Percentiles rank a stretch among this genome's conserved stretches.
Conservation (phyloP, 345 rosid genomes). For the Eucalyptus marginata region DNA sequence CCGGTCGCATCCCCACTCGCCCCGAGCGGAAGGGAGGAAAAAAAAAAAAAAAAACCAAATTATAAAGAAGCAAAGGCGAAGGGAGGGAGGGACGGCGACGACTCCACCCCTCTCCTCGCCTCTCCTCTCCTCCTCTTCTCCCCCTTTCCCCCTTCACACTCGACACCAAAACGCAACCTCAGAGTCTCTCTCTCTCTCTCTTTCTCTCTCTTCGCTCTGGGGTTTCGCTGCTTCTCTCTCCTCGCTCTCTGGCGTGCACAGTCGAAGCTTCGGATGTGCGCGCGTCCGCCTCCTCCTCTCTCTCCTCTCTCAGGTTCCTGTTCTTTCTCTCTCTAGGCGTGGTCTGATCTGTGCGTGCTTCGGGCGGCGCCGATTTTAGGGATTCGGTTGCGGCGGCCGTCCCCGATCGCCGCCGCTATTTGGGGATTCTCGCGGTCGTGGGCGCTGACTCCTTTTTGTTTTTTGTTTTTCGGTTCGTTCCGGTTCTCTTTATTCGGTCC, state of each 20-base stretch:
- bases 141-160: background rate
- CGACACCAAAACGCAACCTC: background rate
- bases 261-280: conserved; percentile 21
- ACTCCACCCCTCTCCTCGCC: background rate
- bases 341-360: background rate
- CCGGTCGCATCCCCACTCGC: background rate
- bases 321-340: background rate
- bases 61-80: background rate
- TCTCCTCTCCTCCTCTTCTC: background rate
- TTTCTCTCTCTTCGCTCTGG: background rate
- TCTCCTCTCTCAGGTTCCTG: conserved; percentile 13
- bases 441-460: background rate
- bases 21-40: background rate
- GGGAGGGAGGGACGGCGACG: background rate
- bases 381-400: background rate
- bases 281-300: background rate
- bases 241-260: background rate
- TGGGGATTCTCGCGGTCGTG: background rate
- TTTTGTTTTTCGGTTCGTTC: background rate
- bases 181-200: background rate
- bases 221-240: background rate
- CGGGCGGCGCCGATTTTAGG: background rate
- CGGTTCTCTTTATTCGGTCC: background rate
- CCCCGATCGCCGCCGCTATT: background rate
- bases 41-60: too few species aligned